A percentile compares a stretch with the other conserved stretches of the same genome.
Evolutionary conservation across 2,329 filamentous ascomycete species (phyloP).

Genomic region (Diaporthe batatas): DNA sequence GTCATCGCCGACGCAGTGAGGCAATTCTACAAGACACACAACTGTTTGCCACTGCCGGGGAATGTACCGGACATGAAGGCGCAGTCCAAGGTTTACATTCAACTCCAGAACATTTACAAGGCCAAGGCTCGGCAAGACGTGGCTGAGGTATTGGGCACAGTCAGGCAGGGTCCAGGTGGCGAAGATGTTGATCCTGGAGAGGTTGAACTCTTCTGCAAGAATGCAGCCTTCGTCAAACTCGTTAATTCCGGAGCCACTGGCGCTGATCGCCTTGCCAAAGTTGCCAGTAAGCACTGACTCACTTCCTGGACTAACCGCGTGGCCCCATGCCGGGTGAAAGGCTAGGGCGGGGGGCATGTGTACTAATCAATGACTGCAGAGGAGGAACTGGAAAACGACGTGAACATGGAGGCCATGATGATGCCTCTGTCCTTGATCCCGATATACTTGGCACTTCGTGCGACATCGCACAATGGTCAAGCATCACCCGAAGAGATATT

Average conservation of each 20-base stretch:
- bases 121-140: slow-evolving; percentile 84
- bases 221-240: slow-evolving; percentile 91
- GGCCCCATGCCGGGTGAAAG: not conserved
- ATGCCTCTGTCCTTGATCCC: slow-evolving; percentile 73
- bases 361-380: slow-evolving; percentile 57
- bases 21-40: slow-evolving; percentile 80
- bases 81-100: slow-evolving; percentile 88
- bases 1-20: slow-evolving; percentile 85
- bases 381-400: slow-evolving; percentile 67
- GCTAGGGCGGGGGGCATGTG: slow-evolving; percentile 14
- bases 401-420: slow-evolving; percentile 61
- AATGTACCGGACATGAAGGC: slow-evolving; percentile 98
- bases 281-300: slow-evolving; percentile 63
- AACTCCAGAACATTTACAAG: slow-evolving; percentile 94
- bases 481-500: slow-evolving; percentile 68
- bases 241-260: slow-evolving; percentile 69
- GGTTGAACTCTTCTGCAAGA: slow-evolving; percentile 94
- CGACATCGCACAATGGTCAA: slow-evolving; percentile 61
- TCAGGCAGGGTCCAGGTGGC: slow-evolving; percentile 66
- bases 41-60: slow-evolving; percentile 84
- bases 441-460: slow-evolving; percentile 76
- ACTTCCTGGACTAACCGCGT: slow-evolving; percentile 19
- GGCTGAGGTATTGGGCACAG: slow-evolving; percentile 77
- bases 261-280: slow-evolving; percentile 63
- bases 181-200: slow-evolving; percentile 75